phyloP scores from a whole-genome alignment of 2,329 filamentous ascomycete species.

The Metarhizium sp. region DNA sequence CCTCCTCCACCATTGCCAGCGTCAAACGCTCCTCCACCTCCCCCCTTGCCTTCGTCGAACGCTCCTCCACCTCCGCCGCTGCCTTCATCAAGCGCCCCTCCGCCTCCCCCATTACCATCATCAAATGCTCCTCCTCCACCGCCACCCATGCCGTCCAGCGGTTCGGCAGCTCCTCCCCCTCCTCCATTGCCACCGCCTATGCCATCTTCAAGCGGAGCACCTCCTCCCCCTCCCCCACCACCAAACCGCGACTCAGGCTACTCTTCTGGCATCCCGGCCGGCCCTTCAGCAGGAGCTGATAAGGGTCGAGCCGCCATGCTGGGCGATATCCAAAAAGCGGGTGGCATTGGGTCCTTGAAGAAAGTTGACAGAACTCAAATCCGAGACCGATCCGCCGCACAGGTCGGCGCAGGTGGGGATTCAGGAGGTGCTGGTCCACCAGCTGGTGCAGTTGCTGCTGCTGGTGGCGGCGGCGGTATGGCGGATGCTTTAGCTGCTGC shows the following conservation, averaged over 20 bases:
- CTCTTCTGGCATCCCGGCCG: conserved; percentile 42
- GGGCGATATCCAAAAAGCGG: conserved; percentile 62
- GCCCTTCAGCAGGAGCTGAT: conserved; percentile 30
- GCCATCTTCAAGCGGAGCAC: conserved; percentile 14
- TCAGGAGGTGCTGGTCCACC: conserved; percentile 43
- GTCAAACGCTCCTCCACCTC: conserved; percentile 22
- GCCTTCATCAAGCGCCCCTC: conserved; percentile 19
- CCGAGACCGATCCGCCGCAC: conserved; percentile 58
- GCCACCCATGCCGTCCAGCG: conserved; percentile 19
- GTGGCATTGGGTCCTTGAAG: conserved; percentile 58
- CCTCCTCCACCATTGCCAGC: conserved; percentile 22
- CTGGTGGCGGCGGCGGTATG: conserved; percentile 57
- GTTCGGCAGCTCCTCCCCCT: conserved; percentile 15
- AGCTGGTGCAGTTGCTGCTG: conserved; percentile 39
- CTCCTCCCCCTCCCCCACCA: conserved; percentile 40
- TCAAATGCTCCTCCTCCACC: conserved; percentile 17
- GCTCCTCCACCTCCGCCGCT: conserved; percentile 26
- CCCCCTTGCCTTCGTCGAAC: conserved; percentile 36
- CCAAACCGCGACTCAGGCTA: conserved; percentile 51
- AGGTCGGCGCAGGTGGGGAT: conserved; percentile 43
- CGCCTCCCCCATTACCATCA: conserved; percentile 46
- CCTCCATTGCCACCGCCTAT: conserved; percentile 30
- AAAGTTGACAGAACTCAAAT: conserved; percentile 66
- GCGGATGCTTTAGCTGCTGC: conserved; percentile 75
- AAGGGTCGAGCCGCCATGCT: conserved; percentile 50